These are phyloP conservation scores for Arachis hypogaea DNA, from an alignment of 306 rosid genomes.

Conservation along the genomic window DNA sequence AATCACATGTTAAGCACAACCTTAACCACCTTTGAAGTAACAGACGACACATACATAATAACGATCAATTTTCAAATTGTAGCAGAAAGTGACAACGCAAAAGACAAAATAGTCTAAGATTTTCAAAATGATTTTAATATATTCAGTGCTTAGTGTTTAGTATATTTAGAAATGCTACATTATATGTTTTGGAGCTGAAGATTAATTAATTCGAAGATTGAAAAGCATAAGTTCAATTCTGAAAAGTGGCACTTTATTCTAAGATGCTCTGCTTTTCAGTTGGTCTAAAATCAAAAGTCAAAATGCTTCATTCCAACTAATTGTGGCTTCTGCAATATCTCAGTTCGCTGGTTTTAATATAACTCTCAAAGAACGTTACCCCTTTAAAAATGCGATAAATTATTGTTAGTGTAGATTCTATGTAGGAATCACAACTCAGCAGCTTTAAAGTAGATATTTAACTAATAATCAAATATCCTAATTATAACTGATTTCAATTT, in stretches of 20 bases:
- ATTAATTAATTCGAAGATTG: slow-evolving; percentile 16
- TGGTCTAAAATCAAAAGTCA: slow-evolving; percentile 4
- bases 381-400: neutral
- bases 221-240: slow-evolving; percentile 24
- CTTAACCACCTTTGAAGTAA: neutral
- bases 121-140: no score
- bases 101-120: neutral
- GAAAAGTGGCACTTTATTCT: slow-evolving; percentile 22
- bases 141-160: slow-evolving; percentile 4
- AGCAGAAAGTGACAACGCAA: slow-evolving; percentile 1
- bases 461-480: no score
- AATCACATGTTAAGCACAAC: no score
- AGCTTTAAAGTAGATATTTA: neutral
- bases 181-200: neutral
- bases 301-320: slow-evolving; percentile 12
- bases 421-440: neutral
- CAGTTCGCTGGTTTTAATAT: neutral
- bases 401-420: neutral
- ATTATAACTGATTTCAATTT: no score
- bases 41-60: no score
- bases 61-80: no score
- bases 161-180: slow-evolving; percentile 16
- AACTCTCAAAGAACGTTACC: neutral
- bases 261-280: slow-evolving; percentile 15
- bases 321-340: neutral